Evolutionary conservation across 768 basidiomycete genomes (phyloP), one percentile per base, ranked within the genome.

Genomic region (Hygrocybe punicea): DNA sequence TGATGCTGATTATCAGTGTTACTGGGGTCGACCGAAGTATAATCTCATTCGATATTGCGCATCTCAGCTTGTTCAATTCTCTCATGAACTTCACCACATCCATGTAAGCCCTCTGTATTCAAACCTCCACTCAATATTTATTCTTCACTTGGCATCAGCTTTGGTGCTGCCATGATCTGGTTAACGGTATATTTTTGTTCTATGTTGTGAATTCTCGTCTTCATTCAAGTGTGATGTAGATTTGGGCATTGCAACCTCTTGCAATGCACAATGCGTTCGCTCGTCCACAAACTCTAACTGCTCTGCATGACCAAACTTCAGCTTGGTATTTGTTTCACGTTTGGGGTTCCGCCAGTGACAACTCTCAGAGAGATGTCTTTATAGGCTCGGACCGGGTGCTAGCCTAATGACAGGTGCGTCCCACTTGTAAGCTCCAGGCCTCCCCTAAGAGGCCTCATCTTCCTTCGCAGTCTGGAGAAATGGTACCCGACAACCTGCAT

Each of bases 241-340:
- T 29, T 49, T 49, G 17, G 47, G 17, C 47, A 49, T 16, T 49
- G 25, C 47, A 24, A 16, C 47, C 47, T 16, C 47, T 49, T 24
- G 47, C 25, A 49, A 4, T 49, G 47, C 47, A 49, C 25, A 16
- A 49, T 49, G 47, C 47, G 14, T 49, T 49, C 47, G 24, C 47
- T 16, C 17, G 19, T 25, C 47, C 47, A 19, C 47, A 25, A 29
- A 21, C 47, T 49, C 47, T 49, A n/a, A 49, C 47, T 49, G 17
- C 47, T 29, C 47, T 49, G n/a, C 47, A 49, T 24, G 47, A 49
- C 25, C n/a, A 16, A 16, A 29, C 25, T 19, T 21, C 47, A 19
- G 47, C 47, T 21, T 49, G 19, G 47, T 49, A 49, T 49, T 16
- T 49, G 47, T 24, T 17, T 25, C 16, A 29, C 29, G 29, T 29